phyloP scores from a whole-genome alignment of 2,329 filamentous ascomycete genomes.

The Lecanicillium sp. region DNA sequence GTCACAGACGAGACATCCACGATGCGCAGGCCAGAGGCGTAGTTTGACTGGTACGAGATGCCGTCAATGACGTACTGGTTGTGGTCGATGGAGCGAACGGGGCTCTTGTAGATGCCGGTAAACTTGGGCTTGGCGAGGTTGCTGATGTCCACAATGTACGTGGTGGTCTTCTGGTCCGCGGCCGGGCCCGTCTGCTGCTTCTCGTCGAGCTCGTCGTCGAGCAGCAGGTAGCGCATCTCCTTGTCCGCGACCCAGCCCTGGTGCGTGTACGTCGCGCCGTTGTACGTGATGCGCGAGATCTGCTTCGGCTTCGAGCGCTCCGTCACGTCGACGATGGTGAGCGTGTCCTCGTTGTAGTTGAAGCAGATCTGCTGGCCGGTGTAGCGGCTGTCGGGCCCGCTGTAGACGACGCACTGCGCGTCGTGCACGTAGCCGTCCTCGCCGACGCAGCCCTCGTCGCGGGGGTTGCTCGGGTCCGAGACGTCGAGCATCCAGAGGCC shows the following conservation, averaged over 20 bases:
- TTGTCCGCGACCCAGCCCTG: conserved; percentile 50
- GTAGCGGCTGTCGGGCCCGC: conserved; percentile 43
- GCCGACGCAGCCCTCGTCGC: conserved; percentile 42
- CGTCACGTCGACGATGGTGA: conserved; percentile 50
- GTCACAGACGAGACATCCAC: conserved; percentile 32
- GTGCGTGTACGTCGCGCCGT: conserved; percentile 52
- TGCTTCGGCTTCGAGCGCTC: conserved; percentile 42
- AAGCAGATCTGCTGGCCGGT: conserved; percentile 49
- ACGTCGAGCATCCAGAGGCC: conserved; percentile 52
- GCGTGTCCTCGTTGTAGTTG: conserved; percentile 47
- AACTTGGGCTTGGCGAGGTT: conserved; percentile 36
- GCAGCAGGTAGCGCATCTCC: conserved; percentile 39
- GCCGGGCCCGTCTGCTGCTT: conserved; percentile 31
- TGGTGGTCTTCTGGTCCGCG: conserved; percentile 39
- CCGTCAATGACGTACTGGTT: conserved; percentile 43
- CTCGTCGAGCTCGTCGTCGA: conserved; percentile 52
- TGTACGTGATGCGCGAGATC: conserved; percentile 47
- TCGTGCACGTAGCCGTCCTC: conserved; percentile 52
- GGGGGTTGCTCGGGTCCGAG: conserved; percentile 43
- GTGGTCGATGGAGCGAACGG: conserved; percentile 39
- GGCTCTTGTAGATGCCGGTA: conserved; percentile 37
- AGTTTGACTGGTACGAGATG: conserved; percentile 44
- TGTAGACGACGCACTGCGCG: conserved; percentile 52
- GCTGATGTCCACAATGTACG: conserved; percentile 46
- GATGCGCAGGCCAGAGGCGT: conserved; percentile 41